Evolutionary conservation across 1,284 basidiomycete genomes (phyloP).

Genomic region (Pisolithus thermaeus): DNA sequence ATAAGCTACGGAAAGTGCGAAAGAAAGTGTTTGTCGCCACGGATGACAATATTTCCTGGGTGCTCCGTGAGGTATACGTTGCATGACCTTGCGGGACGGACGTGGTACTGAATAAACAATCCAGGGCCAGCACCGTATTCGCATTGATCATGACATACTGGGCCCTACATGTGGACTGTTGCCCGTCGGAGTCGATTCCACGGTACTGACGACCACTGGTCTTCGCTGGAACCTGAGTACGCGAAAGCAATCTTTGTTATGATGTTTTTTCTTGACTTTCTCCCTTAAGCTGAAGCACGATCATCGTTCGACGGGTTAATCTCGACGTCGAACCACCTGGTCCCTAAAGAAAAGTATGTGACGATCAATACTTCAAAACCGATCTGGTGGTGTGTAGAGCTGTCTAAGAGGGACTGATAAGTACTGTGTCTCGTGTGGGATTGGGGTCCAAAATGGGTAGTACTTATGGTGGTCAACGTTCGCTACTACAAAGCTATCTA

Average conservation of each 20-base stretch:
- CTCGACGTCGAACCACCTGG: slow-evolving; percentile 89
- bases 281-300: slow-evolving; percentile 40
- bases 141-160: slow-evolving; percentile 65
- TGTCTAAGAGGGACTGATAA: slow-evolving; percentile 19
- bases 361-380: slow-evolving; percentile 75
- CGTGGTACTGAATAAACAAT: slow-evolving; percentile 3
- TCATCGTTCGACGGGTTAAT: slow-evolving; percentile 80
- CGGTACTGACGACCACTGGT: slow-evolving; percentile 76
- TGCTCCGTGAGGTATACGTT: slow-evolving; percentile 65
- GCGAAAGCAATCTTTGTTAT: background rate
- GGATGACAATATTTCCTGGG: slow-evolving; percentile 87
- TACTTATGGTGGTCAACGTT: no score
- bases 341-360: slow-evolving; percentile 56
- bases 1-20: slow-evolving; percentile 69
- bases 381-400: slow-evolving; percentile 85
- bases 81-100: background rate
- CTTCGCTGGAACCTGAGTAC: slow-evolving; percentile 87
- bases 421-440: background rate
- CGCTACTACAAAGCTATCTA: no score
- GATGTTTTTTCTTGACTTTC: slow-evolving; percentile 3
- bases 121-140: slow-evolving; percentile 77
- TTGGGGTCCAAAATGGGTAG: background rate
- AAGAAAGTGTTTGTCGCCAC: slow-evolving; percentile 71
- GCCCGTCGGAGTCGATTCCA: slow-evolving; percentile 80
- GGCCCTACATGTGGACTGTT: slow-evolving; percentile 92